Evolutionary conservation across 257 asterid genomes (phyloP).

Genomic region (Solanum sitiens): DNA sequence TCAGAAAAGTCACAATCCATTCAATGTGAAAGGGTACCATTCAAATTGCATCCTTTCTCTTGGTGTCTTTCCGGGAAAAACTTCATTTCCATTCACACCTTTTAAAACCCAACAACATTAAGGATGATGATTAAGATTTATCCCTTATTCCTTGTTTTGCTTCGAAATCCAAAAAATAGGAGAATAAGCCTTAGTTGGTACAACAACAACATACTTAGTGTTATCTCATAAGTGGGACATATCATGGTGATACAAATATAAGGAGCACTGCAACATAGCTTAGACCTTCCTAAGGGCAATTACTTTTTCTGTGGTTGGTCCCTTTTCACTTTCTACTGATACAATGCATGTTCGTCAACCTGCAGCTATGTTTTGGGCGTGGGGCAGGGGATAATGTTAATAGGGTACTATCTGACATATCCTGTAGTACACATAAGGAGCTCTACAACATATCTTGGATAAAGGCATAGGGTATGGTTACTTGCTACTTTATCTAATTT

Average conservation of each 20-base stretch:
- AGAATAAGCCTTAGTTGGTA: background rate
- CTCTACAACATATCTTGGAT: background rate
- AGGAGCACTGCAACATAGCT: background rate
- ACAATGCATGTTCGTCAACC: background rate
- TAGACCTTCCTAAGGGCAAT: background rate
- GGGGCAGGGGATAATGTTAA: background rate
- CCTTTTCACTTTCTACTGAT: background rate
- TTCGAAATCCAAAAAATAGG: background rate
- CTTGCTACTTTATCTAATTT: background rate
- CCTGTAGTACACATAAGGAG: background rate
- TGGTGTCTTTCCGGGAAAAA: background rate
- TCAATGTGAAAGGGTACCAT: background rate
- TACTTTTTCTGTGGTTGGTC: background rate
- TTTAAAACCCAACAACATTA: background rate
- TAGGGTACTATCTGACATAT: background rate
- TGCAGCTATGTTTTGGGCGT: background rate
- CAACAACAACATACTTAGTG: background rate
- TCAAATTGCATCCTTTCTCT: background rate
- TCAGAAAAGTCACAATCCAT: background rate
- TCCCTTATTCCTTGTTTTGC: background rate
- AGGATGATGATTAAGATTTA: background rate
- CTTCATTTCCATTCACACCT: background rate
- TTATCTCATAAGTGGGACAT: background rate
- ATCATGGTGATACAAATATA: background rate
- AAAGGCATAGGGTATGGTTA: background rate